phyloP scores from a whole-genome alignment of 768 basidiomycete species.

The Polyporus arcularius region DNA sequence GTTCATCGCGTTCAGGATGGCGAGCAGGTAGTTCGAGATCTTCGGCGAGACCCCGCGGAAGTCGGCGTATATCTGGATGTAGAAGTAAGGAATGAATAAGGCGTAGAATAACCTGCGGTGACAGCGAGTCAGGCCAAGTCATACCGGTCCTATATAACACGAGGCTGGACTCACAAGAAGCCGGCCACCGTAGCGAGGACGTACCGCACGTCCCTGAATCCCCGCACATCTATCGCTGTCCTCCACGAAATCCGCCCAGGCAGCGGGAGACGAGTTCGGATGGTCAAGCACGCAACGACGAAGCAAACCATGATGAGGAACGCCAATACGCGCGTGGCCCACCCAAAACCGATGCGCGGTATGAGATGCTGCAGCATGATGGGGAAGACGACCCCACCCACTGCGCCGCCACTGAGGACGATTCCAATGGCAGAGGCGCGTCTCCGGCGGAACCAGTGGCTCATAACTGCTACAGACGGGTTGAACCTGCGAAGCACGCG shows the following conservation, averaged over 20 bases:
- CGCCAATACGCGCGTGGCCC: conserved; percentile 33
- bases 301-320: conserved; percentile 32
- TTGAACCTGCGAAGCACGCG: conserved; percentile 27
- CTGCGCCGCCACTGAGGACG: conserved; percentile 38
- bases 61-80: conserved; percentile 34
- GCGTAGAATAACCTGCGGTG: conserved; percentile 30
- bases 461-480: conserved; percentile 33
- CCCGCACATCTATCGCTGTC: conserved; percentile 29
- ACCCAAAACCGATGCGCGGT: conserved; percentile 27
- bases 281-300: conserved; percentile 26
- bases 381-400: conserved; percentile 55
- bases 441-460: conserved; percentile 39
- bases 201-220: conserved; percentile 29
- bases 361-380: conserved; percentile 51
- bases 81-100: conserved; percentile 37
- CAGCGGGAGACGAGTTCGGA: conserved; percentile 31
- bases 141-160: neutral
- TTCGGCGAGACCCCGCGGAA: conserved; percentile 26
- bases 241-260: conserved; percentile 23
- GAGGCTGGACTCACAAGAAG: conserved; percentile 22
- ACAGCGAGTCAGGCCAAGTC: neutral
- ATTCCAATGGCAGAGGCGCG: conserved; percentile 41
- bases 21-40: conserved; percentile 30
- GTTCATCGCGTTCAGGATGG: conserved; percentile 34
- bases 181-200: conserved; percentile 20